These are phyloP conservation scores for Capsella bursapastoris DNA, from an alignment of 345 rosid species.

Conservation along the genomic window DNA sequence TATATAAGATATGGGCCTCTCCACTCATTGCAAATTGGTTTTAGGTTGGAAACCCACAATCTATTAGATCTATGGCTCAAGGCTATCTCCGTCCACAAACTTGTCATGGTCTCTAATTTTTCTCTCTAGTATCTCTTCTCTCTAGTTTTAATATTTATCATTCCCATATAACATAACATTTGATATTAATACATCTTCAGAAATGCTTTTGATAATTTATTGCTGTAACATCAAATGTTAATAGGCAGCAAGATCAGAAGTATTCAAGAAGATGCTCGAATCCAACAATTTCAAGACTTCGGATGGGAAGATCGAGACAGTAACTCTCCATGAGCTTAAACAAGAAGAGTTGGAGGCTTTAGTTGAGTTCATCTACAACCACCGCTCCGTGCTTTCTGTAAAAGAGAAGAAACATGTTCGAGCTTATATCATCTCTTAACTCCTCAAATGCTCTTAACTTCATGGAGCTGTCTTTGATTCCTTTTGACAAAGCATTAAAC, in stretches of 20 bases:
- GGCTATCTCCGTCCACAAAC: not conserved
- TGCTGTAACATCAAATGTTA: not conserved
- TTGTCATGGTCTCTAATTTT: not conserved
- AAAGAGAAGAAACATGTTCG: not conserved
- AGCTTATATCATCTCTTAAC: not conserved
- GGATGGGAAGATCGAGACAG: not conserved
- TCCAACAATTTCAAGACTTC: not conserved
- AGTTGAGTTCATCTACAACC: conserved; percentile 17
- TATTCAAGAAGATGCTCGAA: not conserved
- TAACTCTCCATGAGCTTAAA: conserved; percentile 15
- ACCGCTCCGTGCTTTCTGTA: not conserved
- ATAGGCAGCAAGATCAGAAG: not conserved
- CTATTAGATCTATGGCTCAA: not conserved
- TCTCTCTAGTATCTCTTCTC: not conserved
- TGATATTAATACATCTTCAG: no score
- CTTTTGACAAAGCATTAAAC: not conserved
- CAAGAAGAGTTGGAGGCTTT: conserved; percentile 29
- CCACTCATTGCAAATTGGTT: no score
- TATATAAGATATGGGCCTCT: no score
- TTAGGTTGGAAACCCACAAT: no score
- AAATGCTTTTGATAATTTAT: no score
- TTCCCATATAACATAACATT: not conserved
- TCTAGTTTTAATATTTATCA: no score
- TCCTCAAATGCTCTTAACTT: not conserved
- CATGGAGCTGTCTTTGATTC: conserved; percentile 10